Conservation (phyloP, 805 yeast species). For the Candida parachauliodes region DNA sequence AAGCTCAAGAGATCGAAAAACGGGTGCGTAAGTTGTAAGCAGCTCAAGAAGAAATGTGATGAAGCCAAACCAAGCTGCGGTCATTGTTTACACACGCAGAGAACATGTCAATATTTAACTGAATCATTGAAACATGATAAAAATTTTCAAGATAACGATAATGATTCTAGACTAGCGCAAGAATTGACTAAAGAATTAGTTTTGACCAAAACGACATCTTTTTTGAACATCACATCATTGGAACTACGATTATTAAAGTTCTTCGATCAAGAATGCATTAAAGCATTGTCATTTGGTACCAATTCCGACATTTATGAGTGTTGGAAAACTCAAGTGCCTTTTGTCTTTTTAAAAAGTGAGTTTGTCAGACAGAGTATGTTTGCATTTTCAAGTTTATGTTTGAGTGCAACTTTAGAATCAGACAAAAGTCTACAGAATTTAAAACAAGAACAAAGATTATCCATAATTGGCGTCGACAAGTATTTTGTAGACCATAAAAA, state of each 20-base stretch:
- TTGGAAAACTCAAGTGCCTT: constrained; percentile 25
- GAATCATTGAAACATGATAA: no score
- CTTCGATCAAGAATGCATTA: constrained; percentile 25
- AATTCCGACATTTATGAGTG: constrained; percentile 16
- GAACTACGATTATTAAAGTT: constrained; percentile 16
- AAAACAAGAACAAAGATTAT: neutral
- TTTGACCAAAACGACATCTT: constrained; percentile 16
- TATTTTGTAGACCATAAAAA: neutral
- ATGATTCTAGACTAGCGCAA: neutral
- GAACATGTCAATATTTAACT: constrained; percentile 1
- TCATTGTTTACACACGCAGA: constrained; percentile 17
- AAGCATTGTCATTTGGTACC: constrained; percentile 21
- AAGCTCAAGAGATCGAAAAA: constrained; percentile 16
- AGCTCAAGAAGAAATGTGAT: constrained; percentile 28
- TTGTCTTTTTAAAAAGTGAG: constrained; percentile 18
- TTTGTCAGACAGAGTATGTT: constrained; percentile 22
- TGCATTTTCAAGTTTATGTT: constrained; percentile 17
- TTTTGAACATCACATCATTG: constrained; percentile 12
- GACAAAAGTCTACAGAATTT: neutral
- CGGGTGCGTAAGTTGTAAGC: constrained; percentile 29
- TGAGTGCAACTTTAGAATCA: constrained; percentile 1
- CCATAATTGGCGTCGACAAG: neutral
- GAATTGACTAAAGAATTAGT: constrained; percentile 3
- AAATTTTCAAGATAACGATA: no score
- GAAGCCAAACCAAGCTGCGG: constrained; percentile 30